Base-by-base conservation (phyloP, 257 asterid species). In the Voacanga thouarsii region DNA sequence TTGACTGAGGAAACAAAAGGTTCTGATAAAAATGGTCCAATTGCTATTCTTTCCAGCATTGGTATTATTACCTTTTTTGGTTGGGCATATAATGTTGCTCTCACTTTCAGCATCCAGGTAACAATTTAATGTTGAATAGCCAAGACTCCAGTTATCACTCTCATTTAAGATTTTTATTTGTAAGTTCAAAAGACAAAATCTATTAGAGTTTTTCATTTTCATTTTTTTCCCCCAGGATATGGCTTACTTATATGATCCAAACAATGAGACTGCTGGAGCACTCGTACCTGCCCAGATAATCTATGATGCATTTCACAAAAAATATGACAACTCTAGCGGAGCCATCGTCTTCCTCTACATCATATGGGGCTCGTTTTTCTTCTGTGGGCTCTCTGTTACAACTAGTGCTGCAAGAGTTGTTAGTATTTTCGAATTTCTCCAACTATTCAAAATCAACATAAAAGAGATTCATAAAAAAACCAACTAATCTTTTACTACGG, bases 91-190 rank as follows among this genome's bases (percentile, higher is more conserved):
- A 85, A 77, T 8, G 76, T 85, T 77, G 86, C 91, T 43, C 89
- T 88, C 7, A 88, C 91, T 57, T 88, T 88, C 80, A 88, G 88
- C 66, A 85, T 88, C 67, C 88, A 83, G 88, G 90, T 84, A 83
- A 33, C 37, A 33, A 33, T 33, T 33, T 33, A 1, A 33, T 1
- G 37, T 33, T 33, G 37, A 33, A 33, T 33, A 33, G 37, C 37
- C 2, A 33, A 33, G 37, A 33, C 37, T 33, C 37, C 37, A 33
- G 37, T n/a, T n/a, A n/a, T n/a, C n/a, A n/a, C n/a, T n/a, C n/a
- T n/a, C n/a, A n/a, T n/a, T 33, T 33, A 33, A 33, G 37, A 33
- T 33, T 33, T 33, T 33, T 33, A 33, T 33, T 33, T 33, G 37
- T 33, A 33, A 33, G 37, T 33, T 2, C 37, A 33, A 33, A 33